Percentiles rank a stretch among this genome's conserved stretches.
Conservation (phyloP, 2,329 filamentous ascomycete genomes). For the Lachnellula occidentalis region DNA sequence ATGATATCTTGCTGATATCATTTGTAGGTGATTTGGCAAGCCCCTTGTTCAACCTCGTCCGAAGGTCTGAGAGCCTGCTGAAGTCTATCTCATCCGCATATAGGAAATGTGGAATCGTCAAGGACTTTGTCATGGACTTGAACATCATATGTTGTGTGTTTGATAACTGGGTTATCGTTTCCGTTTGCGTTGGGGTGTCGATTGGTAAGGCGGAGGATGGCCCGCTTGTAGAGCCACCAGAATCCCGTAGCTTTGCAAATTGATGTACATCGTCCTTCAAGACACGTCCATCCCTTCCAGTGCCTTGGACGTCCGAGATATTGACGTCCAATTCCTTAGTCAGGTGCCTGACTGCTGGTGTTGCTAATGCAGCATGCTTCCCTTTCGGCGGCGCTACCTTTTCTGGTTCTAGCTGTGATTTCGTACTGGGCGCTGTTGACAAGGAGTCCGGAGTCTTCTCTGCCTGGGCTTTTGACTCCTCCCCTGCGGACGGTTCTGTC, state of each 20-base stretch:
- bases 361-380: constrained; percentile 72
- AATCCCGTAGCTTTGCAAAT: constrained; percentile 53
- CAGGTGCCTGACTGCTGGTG: constrained; percentile 85
- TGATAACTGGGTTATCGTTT: constrained; percentile 65
- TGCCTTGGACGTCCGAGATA: constrained; percentile 74
- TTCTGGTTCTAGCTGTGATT: constrained; percentile 1
- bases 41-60: constrained; percentile 67
- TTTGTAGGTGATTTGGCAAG: constrained; percentile 36
- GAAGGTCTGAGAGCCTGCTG: constrained; percentile 65
- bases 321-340: constrained; percentile 74
- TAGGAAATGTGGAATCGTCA: constrained; percentile 90
- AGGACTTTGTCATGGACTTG: constrained; percentile 90
- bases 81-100: constrained; percentile 90
- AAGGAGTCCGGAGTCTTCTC: constrained; percentile 2
- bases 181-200: constrained; percentile 45
- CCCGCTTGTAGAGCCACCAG: constrained; percentile 24
- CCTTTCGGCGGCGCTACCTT: constrained; percentile 32
- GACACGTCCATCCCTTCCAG: constrained; percentile 85
- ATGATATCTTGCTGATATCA: constrained; percentile 66
- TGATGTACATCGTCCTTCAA: constrained; percentile 85
- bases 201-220: constrained; percentile 11
- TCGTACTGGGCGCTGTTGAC: background rate
- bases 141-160: constrained; percentile 90
- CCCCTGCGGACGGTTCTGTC: constrained; percentile 27
- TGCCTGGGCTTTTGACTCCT: constrained; percentile 16